Conservation (phyloP, 2,329 filamentous ascomycete genomes). For the Ambrosiella xylebori region DNA sequence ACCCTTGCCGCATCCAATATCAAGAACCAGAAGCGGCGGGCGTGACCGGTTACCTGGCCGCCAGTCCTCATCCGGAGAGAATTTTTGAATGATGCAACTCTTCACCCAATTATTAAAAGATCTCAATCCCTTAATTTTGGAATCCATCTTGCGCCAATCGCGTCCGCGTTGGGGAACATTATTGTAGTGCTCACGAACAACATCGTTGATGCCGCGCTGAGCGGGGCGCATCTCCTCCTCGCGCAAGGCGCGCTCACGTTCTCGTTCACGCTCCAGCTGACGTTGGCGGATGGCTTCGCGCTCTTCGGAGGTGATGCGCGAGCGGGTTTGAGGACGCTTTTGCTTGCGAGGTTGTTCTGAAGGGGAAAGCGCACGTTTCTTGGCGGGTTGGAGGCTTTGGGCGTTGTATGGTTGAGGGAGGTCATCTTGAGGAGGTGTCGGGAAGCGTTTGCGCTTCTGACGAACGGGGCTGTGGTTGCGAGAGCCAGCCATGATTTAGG, state of each 20-base stretch:
- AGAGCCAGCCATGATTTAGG: constrained; percentile 3
- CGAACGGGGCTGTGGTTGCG: neutral
- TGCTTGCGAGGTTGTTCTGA: constrained; percentile 44
- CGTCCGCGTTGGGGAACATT: constrained; percentile 81
- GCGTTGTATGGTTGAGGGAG: constrained; percentile 45
- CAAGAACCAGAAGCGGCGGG: constrained; percentile 59
- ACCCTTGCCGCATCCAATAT: constrained; percentile 93
- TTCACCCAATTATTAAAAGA: constrained; percentile 99
- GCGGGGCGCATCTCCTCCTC: constrained; percentile 24
- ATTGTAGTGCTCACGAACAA: constrained; percentile 91
- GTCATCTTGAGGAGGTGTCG: constrained; percentile 23
- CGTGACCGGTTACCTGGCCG: constrained; percentile 38
- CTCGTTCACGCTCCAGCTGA: constrained; percentile 34
- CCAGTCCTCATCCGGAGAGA: constrained; percentile 65
- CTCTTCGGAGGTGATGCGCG: constrained; percentile 49
- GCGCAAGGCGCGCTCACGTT: constrained; percentile 22
- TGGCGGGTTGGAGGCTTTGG: constrained; percentile 38
- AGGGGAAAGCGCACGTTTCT: constrained; percentile 38
- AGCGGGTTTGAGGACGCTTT: constrained; percentile 50
- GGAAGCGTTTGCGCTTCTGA: constrained; percentile 23
- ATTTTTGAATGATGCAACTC: constrained; percentile 92
- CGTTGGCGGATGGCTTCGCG: constrained; percentile 49
- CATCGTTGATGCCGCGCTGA: constrained; percentile 50
- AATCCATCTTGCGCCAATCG: constrained; percentile 88
- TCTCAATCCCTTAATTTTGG: constrained; percentile 82